Evolutionary conservation across 306 rosid species (phyloP).

Genomic region (Adenanthera pavonina): DNA sequence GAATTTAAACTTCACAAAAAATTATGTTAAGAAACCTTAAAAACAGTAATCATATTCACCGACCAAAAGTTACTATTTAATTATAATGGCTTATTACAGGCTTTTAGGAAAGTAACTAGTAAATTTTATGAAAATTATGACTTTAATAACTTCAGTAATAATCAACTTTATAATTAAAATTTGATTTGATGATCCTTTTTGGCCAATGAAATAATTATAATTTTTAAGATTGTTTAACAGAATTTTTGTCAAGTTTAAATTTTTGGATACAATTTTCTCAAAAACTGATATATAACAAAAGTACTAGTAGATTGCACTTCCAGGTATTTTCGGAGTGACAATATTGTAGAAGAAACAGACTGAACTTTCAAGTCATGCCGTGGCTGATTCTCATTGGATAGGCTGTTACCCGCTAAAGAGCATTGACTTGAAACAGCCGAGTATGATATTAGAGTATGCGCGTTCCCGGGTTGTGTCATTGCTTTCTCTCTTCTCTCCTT

Average conservation of each 20-base stretch:
- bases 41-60: neutral
- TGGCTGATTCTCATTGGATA: slow-evolving; percentile 27
- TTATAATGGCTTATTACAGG: neutral
- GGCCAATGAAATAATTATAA: neutral
- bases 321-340: neutral
- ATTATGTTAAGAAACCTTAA: neutral
- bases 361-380: slow-evolving; percentile 5
- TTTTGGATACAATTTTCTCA: neutral
- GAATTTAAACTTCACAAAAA: neutral
- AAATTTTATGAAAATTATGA: neutral
- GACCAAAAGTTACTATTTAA: neutral
- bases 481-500: slow-evolving; percentile 16
- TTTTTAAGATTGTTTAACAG: neutral
- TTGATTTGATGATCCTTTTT: neutral
- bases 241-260: neutral
- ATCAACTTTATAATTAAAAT: too few species aligned
- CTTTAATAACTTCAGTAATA: neutral
- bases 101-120: neutral
- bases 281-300: too few species aligned
- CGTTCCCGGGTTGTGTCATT: neutral
- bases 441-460: neutral
- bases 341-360: neutral
- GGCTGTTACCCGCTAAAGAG: slow-evolving; percentile 35
- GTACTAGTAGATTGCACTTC: neutral
- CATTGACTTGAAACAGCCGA: slow-evolving; percentile 50